Conservation (phyloP, 106 monocot genomes). For the Platanthera zijinensis region DNA sequence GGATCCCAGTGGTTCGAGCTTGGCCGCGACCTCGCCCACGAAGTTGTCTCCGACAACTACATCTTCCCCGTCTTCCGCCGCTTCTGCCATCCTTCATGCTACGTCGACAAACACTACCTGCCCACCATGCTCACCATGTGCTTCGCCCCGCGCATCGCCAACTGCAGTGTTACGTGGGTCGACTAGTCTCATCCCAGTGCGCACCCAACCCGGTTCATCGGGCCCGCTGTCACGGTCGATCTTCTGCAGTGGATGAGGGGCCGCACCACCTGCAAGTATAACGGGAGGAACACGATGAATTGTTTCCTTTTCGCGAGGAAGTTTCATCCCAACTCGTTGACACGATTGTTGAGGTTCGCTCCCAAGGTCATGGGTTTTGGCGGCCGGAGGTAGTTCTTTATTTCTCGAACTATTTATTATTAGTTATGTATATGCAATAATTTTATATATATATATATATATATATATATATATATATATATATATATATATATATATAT, state of each 20-base stretch:
- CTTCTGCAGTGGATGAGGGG: slow-evolving; percentile 42
- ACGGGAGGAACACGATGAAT: slow-evolving; percentile 34
- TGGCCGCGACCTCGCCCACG: slow-evolving; percentile 35
- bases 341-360: slow-evolving; percentile 42
- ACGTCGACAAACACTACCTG: slow-evolving; percentile 74
- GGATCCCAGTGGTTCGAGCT: slow-evolving; percentile 72
- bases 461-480: too few species aligned
- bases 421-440: too few species aligned
- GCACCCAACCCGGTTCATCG: slow-evolving; percentile 46
- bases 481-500: too few species aligned
- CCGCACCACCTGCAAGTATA: slow-evolving; percentile 44
- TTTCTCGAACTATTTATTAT: too few species aligned
- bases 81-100: slow-evolving; percentile 35
- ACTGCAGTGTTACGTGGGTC: slow-evolving; percentile 85
- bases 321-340: slow-evolving; percentile 48
- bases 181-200: slow-evolving; percentile 50
- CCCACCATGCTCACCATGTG: slow-evolving; percentile 41
- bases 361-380: slow-evolving; percentile 46
- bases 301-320: slow-evolving; percentile 89
- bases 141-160: slow-evolving; percentile 22
- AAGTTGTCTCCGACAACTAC: slow-evolving; percentile 33
- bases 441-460: too few species aligned
- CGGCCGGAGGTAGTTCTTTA: background rate
- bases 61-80: slow-evolving; percentile 38
- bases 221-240: slow-evolving; percentile 30